These are phyloP conservation scores for Fraxinus anomala DNA, from an alignment of 257 asterid genomes.

Conservation along the genomic window DNA sequence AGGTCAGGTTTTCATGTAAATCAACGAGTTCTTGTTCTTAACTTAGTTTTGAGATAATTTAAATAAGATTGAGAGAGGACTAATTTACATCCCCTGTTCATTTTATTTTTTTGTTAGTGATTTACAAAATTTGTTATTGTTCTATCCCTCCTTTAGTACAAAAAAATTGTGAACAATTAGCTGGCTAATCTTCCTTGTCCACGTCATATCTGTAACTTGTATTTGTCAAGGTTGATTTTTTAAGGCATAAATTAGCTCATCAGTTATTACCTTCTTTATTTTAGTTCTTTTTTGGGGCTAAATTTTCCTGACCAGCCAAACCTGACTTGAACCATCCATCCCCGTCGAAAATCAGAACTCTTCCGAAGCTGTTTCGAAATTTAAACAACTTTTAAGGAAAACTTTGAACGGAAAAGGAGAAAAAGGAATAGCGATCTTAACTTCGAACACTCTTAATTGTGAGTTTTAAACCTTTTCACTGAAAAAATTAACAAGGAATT, in stretches of 20 bases:
- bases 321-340: background rate
- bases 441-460: no score
- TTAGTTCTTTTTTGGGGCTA: no score
- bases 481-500: no score
- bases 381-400: no score
- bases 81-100: no score
- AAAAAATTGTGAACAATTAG: slow-evolving; percentile 19
- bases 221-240: slow-evolving; percentile 9
- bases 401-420: no score
- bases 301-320: background rate
- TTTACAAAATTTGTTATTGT: slow-evolving; percentile 2
- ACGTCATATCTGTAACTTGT: slow-evolving; percentile 13
- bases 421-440: no score
- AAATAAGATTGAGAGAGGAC: no score
- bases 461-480: no score
- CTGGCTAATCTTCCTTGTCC: slow-evolving; percentile 20
- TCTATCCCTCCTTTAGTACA: slow-evolving; percentile 8
- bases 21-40: slow-evolving; percentile 2
- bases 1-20: slow-evolving; percentile 31
- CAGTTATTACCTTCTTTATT: background rate
- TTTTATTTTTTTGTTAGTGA: slow-evolving; percentile 5
- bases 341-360: no score
- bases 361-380: no score
- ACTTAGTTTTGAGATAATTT: no score
- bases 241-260: slow-evolving; percentile 6